These are phyloP conservation scores for Pseudocercospora pini-densiflorae DNA, from an alignment of 2,329 filamentous ascomycete species.

Conservation along the genomic window DNA sequence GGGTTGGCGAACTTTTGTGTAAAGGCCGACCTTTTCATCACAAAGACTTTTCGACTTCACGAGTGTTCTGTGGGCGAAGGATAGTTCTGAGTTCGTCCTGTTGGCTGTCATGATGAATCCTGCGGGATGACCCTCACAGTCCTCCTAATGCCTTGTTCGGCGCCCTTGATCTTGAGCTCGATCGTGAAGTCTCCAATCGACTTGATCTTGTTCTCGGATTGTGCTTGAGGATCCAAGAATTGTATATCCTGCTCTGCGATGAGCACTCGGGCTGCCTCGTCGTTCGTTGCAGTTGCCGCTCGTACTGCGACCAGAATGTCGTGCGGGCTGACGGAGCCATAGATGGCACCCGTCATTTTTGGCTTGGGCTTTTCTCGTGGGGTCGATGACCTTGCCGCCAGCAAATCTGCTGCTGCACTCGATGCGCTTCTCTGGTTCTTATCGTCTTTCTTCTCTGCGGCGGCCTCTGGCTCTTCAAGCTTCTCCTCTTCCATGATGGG, in stretches of 20 bases:
- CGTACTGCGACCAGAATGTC: conserved; percentile 57
- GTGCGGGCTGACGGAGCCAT: conserved; percentile 59
- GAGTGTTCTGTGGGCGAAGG: not conserved
- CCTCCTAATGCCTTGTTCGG: conserved; percentile 47
- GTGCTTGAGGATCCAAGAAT: conserved; percentile 48
- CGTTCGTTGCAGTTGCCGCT: conserved; percentile 54
- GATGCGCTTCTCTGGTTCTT: conserved; percentile 25
- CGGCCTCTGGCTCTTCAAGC: conserved; percentile 30
- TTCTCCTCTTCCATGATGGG: conserved; percentile 47
- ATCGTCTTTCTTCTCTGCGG: conserved; percentile 15
- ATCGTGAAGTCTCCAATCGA: conserved; percentile 58
- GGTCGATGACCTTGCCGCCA: conserved; percentile 33
- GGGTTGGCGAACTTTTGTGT: not conserved
- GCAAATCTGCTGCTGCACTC: conserved; percentile 36
- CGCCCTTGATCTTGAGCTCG: conserved; percentile 56
- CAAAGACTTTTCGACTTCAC: not conserved
- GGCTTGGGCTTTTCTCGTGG: conserved; percentile 24
- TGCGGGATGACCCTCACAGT: conserved; percentile 49
- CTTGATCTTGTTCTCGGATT: conserved; percentile 52
- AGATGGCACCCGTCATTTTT: conserved; percentile 45
- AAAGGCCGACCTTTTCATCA: not conserved
- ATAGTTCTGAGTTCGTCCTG: not conserved
- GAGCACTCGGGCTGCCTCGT: conserved; percentile 56
- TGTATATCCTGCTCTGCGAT: conserved; percentile 56
- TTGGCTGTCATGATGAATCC: conserved; percentile 20